Percentiles rank a stretch among this genome's conserved stretches.
These are phyloP conservation scores for Vanderwaltozyma tropicalis DNA, from an alignment of 805 yeast genomes.

Conservation along the genomic window DNA sequence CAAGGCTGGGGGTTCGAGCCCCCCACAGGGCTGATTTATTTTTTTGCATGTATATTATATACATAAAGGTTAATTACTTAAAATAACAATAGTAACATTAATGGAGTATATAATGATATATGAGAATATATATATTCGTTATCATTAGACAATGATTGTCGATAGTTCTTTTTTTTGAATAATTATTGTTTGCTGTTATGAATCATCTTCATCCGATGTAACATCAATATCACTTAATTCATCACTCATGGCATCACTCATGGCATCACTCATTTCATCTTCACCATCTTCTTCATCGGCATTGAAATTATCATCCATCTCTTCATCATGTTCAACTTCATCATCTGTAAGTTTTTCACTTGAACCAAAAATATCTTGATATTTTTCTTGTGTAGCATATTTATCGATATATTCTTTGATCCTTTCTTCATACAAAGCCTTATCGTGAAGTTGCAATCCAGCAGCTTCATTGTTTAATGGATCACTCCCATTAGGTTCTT, in stretches of 20 bases:
- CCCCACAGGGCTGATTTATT: conserved; percentile 13
- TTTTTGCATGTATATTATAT: neutral
- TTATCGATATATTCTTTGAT: conserved; percentile 65
- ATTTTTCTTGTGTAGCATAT: conserved; percentile 45
- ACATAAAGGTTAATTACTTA: neutral
- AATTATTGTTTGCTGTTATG: too few species aligned
- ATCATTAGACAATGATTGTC: too few species aligned
- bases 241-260: conserved; percentile 7
- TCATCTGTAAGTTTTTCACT: conserved; percentile 25
- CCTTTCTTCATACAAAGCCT: conserved; percentile 50
- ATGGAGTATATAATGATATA: too few species aligned
- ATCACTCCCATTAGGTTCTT: conserved; percentile 90
- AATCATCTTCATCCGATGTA: conserved; percentile 16
- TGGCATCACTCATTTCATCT: conserved; percentile 3
- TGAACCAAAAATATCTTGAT: conserved; percentile 33
- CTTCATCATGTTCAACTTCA: conserved; percentile 22
- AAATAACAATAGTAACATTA: too few species aligned
- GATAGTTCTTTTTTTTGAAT: too few species aligned
- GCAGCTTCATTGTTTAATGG: conserved; percentile 91
- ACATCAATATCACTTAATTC: conserved; percentile 26
- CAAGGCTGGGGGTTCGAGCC: conserved; percentile 16
- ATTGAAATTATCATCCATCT: conserved; percentile 6
- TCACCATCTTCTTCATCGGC: conserved; percentile 3
- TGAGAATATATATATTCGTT: neutral
- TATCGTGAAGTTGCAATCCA: conserved; percentile 60